phyloP scores from a whole-genome alignment of 257 asterid species.

The Solanum peruvianum region DNA sequence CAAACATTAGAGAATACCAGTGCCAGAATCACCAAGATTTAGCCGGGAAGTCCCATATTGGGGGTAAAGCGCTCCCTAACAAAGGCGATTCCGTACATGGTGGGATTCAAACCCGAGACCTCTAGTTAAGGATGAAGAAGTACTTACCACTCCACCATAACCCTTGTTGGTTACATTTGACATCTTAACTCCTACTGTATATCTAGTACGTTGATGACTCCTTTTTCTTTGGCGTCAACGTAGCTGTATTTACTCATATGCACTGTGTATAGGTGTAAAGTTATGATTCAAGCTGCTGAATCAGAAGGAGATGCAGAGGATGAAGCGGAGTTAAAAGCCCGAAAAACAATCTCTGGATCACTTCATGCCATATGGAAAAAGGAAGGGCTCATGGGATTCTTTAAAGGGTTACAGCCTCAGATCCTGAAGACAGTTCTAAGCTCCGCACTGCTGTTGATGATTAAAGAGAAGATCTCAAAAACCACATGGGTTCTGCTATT shows the following conservation, averaged over 20 bases:
- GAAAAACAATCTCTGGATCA: conserved; percentile 51
- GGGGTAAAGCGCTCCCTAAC: too few species aligned
- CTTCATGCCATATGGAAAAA: conserved; percentile 51
- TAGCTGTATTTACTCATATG: not conserved
- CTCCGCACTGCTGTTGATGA: conserved; percentile 81
- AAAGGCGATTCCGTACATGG: too few species aligned
- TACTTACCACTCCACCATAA: too few species aligned
- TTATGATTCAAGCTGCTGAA: conserved; percentile 75
- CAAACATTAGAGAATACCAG: not conserved
- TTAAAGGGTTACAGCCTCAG: conserved; percentile 84
- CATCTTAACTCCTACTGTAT: not conserved
- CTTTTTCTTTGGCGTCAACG: not conserved
- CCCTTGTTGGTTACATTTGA: not conserved
- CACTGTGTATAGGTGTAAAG: conserved; percentile 61
- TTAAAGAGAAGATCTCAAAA: conserved; percentile 77
- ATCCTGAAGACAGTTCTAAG: conserved; percentile 80
- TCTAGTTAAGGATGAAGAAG: too few species aligned
- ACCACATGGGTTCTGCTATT: conserved; percentile 71
- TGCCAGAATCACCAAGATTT: not conserved
- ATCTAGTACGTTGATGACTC: not conserved
- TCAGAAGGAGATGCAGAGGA: conserved; percentile 40
- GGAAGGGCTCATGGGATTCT: conserved; percentile 73
- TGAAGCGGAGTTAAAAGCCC: conserved; percentile 17
- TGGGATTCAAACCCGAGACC: too few species aligned
- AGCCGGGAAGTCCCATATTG: too few species aligned